These are phyloP conservation scores for Dothideomycetes sp. DNA, from an alignment of 2,329 filamentous ascomycete species.

Conservation along the genomic window DNA sequence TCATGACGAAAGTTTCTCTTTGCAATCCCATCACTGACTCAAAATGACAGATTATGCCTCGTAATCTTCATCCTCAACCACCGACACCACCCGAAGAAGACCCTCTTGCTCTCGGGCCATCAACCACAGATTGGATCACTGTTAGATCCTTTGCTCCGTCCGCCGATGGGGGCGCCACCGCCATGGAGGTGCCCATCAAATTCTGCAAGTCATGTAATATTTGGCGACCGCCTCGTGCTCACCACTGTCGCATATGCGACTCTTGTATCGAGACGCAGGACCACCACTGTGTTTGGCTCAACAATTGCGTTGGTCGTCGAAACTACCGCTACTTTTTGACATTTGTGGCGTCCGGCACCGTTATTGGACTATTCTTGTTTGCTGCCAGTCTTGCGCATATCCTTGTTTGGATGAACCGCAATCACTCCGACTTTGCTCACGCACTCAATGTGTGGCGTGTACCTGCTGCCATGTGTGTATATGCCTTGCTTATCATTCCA, in stretches of 20 bases:
- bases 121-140: constrained; percentile 88
- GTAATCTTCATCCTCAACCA: constrained; percentile 86
- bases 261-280: constrained; percentile 96
- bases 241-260: constrained; percentile 94
- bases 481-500: constrained; percentile 61
- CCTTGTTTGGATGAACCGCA: constrained; percentile 56
- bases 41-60: constrained; percentile 69
- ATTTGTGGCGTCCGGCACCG: constrained; percentile 71
- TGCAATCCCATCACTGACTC: constrained; percentile 2
- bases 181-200: constrained; percentile 97
- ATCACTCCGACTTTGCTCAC: constrained; percentile 56
- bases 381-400: constrained; percentile 74
- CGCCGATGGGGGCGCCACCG: constrained; percentile 45
- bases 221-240: constrained; percentile 89
- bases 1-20: constrained; percentile 44
- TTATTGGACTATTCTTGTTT: constrained; percentile 68
- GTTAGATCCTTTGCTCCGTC: constrained; percentile 58
- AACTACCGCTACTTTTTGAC: constrained; percentile 98
- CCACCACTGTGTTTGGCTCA: constrained; percentile 97
- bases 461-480: constrained; percentile 70
- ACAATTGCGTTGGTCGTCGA: constrained; percentile 92
- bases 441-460: constrained; percentile 65
- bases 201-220: constrained; percentile 97
- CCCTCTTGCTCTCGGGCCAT: constrained; percentile 69
- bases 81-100: constrained; percentile 66